Conservation (phyloP, 148 eudicot species). For the Fagopyrum esculentum region DNA sequence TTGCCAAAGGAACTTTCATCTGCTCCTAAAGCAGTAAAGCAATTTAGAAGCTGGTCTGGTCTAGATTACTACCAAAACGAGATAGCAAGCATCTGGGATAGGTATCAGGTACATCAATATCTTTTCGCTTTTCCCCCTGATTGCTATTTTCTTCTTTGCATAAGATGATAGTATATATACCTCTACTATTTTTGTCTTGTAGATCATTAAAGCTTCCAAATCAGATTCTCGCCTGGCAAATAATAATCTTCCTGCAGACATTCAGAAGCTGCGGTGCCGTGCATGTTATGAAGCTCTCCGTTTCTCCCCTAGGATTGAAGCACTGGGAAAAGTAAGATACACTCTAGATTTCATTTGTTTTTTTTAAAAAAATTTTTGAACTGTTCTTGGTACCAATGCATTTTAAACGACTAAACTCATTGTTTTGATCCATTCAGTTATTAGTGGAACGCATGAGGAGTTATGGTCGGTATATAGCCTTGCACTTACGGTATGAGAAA, state of each 20-base stretch:
- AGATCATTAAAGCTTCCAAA: slow-evolving; percentile 95
- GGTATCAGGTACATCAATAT: slow-evolving; percentile 45
- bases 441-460: slow-evolving; percentile 93
- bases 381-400: slow-evolving; percentile 4
- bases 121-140: neutral
- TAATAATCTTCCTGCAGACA: slow-evolving; percentile 78
- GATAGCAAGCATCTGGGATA: slow-evolving; percentile 74
- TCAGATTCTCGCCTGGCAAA: slow-evolving; percentile 97
- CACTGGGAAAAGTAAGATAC: slow-evolving; percentile 79
- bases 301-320: slow-evolving; percentile 79
- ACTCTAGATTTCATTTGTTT: neutral
- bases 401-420: neutral
- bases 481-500: slow-evolving; percentile 91
- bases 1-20: slow-evolving; percentile 54
- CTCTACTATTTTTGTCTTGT: neutral
- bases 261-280: slow-evolving; percentile 94
- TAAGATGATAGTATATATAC: neutral
- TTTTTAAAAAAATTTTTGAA: neutral
- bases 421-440: slow-evolving; percentile 28
- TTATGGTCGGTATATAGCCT: slow-evolving; percentile 80
- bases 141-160: neutral
- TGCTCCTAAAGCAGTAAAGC: slow-evolving; percentile 73
- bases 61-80: slow-evolving; percentile 74
- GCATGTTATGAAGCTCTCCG: slow-evolving; percentile 95
- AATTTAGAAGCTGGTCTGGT: slow-evolving; percentile 94